These are phyloP conservation scores for Colletotrichum lini DNA, from an alignment of 2,329 filamentous ascomycete genomes.

Conservation along the genomic window DNA sequence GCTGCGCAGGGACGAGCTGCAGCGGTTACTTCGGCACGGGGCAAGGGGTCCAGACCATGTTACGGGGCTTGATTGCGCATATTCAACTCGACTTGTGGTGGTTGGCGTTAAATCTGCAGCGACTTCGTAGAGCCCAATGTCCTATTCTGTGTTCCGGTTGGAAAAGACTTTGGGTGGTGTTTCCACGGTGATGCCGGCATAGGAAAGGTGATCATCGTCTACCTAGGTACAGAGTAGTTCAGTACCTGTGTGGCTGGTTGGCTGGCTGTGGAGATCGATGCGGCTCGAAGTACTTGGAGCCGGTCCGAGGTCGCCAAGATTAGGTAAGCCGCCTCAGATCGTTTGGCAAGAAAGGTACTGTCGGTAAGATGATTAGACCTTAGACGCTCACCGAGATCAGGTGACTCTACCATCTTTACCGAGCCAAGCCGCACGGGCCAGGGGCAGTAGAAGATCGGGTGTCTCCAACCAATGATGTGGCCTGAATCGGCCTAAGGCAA, in stretches of 20 bases:
- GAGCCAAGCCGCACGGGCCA: constrained; percentile 9
- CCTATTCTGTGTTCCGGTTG: constrained; percentile 2
- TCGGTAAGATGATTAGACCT: neutral
- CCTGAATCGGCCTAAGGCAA: constrained; percentile 23
- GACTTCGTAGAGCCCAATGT: neutral
- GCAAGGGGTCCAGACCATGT: constrained; percentile 27
- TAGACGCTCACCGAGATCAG: neutral
- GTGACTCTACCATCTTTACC: constrained; percentile 11
- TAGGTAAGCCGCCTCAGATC: constrained; percentile 24
- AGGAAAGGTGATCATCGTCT: constrained; percentile 9
- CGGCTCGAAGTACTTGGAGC: too few relatives aligned
- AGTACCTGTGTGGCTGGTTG: constrained; percentile 5
- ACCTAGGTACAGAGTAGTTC: neutral
- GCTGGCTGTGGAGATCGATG: neutral
- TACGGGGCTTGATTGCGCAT: neutral
- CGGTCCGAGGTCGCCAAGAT: neutral
- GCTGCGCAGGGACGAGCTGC: constrained; percentile 30
- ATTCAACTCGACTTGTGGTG: neutral
- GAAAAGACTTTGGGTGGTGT: constrained; percentile 2
- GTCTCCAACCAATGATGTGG: constrained; percentile 28
- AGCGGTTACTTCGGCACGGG: constrained; percentile 36
- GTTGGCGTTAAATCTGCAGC: neutral
- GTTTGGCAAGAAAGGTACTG: neutral
- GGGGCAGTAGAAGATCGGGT: neutral
- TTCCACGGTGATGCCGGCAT: neutral